phyloP scores from a whole-genome alignment of 2,329 filamentous ascomycete species.

The Sporothrix humicola region DNA sequence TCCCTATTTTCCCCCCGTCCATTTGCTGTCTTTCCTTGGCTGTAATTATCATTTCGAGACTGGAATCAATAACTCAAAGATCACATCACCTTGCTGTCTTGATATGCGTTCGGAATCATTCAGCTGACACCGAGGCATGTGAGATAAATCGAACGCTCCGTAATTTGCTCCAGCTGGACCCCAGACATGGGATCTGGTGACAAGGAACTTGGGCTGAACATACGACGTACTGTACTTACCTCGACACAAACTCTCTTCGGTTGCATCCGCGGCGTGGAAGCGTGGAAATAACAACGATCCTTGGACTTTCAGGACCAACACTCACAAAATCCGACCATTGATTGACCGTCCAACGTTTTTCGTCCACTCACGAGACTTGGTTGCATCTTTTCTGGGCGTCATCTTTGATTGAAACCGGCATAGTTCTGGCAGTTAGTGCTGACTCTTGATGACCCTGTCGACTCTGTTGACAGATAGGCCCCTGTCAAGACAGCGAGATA shows the following conservation, averaged over 20 bases:
- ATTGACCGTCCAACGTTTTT: too few relatives aligned
- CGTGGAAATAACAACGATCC: not conserved
- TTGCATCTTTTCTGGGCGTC: not conserved
- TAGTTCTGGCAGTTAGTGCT: slow-evolving; percentile 18
- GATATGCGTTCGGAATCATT: slow-evolving; percentile 12
- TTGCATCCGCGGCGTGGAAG: not conserved
- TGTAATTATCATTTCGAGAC: not conserved
- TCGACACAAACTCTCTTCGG: not conserved
- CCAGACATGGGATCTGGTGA: not conserved
- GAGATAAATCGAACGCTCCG: not conserved
- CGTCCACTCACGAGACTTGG: not conserved
- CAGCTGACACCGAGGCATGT: not conserved
- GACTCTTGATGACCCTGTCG: not conserved
- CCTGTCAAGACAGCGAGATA: not conserved
- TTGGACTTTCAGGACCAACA: not conserved
- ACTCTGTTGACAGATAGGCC: not conserved
- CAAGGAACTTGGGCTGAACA: too few relatives aligned
- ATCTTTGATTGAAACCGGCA: slow-evolving; percentile 7
- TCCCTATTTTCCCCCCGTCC: not conserved
- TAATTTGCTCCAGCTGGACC: not conserved
- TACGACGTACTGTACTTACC: too few relatives aligned
- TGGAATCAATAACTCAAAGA: slow-evolving; percentile 5
- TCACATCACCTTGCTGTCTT: not conserved
- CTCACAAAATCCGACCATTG: not conserved
- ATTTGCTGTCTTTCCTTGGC: not conserved